A percentile compares a stretch with the other conserved stretches of the same genome.
These are phyloP conservation scores for Cardamine chenopodiifolia DNA, from an alignment of 345 rosid species.

Conservation along the genomic window DNA sequence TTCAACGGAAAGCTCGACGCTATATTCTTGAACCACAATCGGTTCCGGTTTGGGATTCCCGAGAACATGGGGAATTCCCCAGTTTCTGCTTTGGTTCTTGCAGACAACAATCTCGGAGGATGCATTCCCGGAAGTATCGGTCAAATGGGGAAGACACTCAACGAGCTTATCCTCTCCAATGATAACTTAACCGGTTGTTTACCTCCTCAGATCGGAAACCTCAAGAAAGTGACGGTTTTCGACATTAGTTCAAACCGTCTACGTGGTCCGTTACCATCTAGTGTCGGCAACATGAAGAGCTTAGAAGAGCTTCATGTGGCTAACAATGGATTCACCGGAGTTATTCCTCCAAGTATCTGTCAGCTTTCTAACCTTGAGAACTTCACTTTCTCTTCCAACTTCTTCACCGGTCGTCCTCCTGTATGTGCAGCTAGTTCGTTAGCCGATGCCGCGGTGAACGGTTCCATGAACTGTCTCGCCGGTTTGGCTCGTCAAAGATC, in stretches of 20 bases:
- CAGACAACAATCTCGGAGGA: conserved; percentile 79
- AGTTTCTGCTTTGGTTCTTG: conserved; percentile 66
- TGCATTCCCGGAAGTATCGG: conserved; percentile 72
- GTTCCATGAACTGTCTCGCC: conserved; percentile 55
- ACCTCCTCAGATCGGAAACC: conserved; percentile 68
- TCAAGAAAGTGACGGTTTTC: conserved; percentile 57
- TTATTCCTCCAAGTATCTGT: conserved; percentile 58
- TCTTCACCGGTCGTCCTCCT: conserved; percentile 66
- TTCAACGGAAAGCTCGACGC: conserved; percentile 67
- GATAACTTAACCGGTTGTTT: conserved; percentile 77
- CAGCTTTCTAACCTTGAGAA: conserved; percentile 58
- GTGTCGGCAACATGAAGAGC: conserved; percentile 62
- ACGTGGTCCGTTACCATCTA: conserved; percentile 57
- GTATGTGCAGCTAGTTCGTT: conserved; percentile 49
- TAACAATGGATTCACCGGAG: conserved; percentile 61
- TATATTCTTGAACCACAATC: conserved; percentile 62
- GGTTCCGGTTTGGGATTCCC: conserved; percentile 67
- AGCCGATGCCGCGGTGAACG: conserved; percentile 38
- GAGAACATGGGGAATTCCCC: conserved; percentile 75
- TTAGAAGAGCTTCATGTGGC: conserved; percentile 73
- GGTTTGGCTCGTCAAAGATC: conserved; percentile 58
- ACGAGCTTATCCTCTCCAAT: conserved; percentile 69
- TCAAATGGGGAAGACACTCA: conserved; percentile 67
- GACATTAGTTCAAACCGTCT: conserved; percentile 65
- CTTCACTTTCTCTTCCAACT: conserved; percentile 68